Evolutionary conservation across 768 basidiomycete species (phyloP).

Genomic region (Polyporus arcularius): DNA sequence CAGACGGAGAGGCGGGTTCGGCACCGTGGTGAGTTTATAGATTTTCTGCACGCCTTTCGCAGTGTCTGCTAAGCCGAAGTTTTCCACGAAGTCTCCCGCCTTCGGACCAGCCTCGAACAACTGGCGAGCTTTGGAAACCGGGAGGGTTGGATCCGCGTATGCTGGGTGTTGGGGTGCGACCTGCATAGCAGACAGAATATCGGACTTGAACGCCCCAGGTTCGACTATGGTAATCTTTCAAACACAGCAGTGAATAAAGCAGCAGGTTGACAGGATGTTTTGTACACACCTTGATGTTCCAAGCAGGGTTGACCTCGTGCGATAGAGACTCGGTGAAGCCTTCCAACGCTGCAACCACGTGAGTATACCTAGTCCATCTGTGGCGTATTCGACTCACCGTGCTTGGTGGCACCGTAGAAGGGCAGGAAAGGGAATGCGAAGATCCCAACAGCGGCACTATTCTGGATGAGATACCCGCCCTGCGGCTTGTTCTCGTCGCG

Average conservation of each 20-base stretch:
- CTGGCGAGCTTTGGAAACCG: background rate
- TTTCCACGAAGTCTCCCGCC: background rate
- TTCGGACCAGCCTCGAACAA: background rate
- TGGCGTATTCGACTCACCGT: constrained; percentile 9
- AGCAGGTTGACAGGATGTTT: background rate
- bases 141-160: constrained; percentile 15
- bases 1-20: constrained; percentile 1
- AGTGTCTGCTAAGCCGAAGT: background rate
- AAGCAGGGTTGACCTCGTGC: constrained; percentile 44
- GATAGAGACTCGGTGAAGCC: constrained; percentile 40
- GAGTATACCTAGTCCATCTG: background rate
- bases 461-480: constrained; percentile 40
- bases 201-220: constrained; percentile 23
- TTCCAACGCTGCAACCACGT: constrained; percentile 23
- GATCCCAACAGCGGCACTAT: constrained; percentile 36
- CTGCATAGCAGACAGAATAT: background rate
- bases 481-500: constrained; percentile 26
- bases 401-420: constrained; percentile 28
- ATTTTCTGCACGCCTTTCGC: constrained; percentile 6
- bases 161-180: constrained; percentile 13
- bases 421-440: constrained; percentile 13
- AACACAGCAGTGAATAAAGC: background rate
- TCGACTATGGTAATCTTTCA: constrained; percentile 23
- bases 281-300: constrained; percentile 45
- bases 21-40: constrained; percentile 1